phyloP scores from a whole-genome alignment of 2,329 filamentous ascomycete species.

The Akanthomyces lecanii region DNA sequence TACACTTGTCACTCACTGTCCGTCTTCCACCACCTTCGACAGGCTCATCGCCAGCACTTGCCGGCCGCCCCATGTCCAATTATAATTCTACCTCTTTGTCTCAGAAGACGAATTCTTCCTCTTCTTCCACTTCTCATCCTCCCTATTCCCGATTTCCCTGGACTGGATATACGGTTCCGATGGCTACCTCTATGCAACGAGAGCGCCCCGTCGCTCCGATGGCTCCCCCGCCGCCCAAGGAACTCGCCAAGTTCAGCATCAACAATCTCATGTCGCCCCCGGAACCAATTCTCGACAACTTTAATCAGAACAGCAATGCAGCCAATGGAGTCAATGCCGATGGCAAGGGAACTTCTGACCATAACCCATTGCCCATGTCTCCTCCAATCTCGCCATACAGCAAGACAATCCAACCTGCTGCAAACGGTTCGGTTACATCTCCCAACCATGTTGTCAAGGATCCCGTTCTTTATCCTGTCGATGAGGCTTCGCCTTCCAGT shows the following conservation, averaged over 20 bases:
- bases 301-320: conserved; percentile 30
- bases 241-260: conserved; percentile 44
- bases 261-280: conserved; percentile 60
- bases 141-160: conserved; percentile 7
- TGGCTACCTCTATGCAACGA: conserved; percentile 20
- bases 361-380: conserved; percentile 44
- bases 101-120: conserved; percentile 13
- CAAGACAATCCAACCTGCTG: conserved; percentile 33
- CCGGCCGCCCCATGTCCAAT: neutral
- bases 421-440: conserved; percentile 27
- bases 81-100: conserved; percentile 11
- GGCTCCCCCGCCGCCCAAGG: conserved; percentile 27
- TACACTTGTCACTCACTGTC: neutral
- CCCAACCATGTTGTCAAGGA: conserved; percentile 39
- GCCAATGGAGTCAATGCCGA: conserved; percentile 21
- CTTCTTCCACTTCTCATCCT: conserved; percentile 13
- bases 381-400: conserved; percentile 53
- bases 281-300: conserved; percentile 52
- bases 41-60: conserved; percentile 9
- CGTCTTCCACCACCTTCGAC: conserved; percentile 15
- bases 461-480: conserved; percentile 54
- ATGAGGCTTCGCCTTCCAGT: conserved; percentile 37
- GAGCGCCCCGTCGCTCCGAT: conserved; percentile 25
- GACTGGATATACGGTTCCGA: conserved; percentile 7
- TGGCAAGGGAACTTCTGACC: conserved; percentile 27